Conservation (phyloP, 2,329 filamentous ascomycete species). For the Daldinia eschscholtzii region DNA sequence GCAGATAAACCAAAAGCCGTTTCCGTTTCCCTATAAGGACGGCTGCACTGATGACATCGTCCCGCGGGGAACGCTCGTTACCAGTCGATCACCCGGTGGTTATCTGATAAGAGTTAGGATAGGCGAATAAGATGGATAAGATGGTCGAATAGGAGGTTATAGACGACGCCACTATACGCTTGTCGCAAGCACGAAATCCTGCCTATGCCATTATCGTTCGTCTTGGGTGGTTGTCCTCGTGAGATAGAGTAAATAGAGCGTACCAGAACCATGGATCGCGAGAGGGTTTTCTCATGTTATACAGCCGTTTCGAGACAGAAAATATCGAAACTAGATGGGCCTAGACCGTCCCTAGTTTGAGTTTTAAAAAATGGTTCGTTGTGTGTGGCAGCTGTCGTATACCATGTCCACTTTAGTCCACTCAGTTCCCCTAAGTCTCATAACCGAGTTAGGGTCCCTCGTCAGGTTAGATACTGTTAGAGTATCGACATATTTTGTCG, state of each 20-base stretch:
- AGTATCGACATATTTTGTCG: constrained; percentile 39
- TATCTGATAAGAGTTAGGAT: constrained; percentile 49
- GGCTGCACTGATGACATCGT: constrained; percentile 43
- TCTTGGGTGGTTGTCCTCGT: constrained; percentile 36
- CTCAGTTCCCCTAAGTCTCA: constrained; percentile 1
- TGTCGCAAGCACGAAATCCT: constrained; percentile 39
- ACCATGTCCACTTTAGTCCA: constrained; percentile 27
- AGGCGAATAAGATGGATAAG: constrained; percentile 50
- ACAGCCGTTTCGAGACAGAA: constrained; percentile 38
- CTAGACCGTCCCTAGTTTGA: constrained; percentile 35
- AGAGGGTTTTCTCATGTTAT: constrained; percentile 37
- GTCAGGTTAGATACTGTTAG: constrained; percentile 30
- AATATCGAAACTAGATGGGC: constrained; percentile 37
- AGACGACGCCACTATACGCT: constrained; percentile 43
- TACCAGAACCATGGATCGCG: constrained; percentile 37
- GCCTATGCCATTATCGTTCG: constrained; percentile 41
- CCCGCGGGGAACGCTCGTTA: constrained; percentile 43
- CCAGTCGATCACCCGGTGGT: constrained; percentile 48
- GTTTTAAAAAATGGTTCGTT: constrained; percentile 40
- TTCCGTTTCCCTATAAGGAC: constrained; percentile 42
- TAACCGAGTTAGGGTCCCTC: constrained; percentile 32
- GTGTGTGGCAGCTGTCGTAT: constrained; percentile 37
- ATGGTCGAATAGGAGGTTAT: constrained; percentile 42
- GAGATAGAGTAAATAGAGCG: constrained; percentile 36
- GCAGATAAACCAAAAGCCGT: constrained; percentile 45